These are phyloP conservation scores for Candida sakaeoensis DNA, from an alignment of 805 yeast species.

Conservation along the genomic window DNA sequence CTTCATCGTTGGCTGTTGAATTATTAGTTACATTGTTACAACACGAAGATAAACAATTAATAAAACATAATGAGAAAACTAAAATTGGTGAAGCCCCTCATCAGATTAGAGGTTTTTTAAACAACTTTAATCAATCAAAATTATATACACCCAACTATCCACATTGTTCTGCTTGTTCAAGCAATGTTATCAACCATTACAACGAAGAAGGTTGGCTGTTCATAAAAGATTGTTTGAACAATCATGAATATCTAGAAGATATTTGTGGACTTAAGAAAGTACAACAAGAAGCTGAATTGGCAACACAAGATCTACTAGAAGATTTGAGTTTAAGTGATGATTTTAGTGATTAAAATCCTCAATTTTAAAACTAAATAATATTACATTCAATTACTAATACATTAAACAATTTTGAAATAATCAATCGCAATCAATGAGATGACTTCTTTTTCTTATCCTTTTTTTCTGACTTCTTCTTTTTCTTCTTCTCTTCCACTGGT, in stretches of 20 bases:
- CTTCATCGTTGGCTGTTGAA: constrained; percentile 85
- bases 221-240: constrained; percentile 65
- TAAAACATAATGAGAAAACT: constrained; percentile 28
- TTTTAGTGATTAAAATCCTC: too few relatives aligned
- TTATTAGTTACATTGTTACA: constrained; percentile 71
- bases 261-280: constrained; percentile 75
- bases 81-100: constrained; percentile 76
- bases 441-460: constrained; percentile 14
- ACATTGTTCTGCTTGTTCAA: constrained; percentile 85
- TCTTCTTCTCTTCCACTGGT: constrained; percentile 21
- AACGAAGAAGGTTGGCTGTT: constrained; percentile 70
- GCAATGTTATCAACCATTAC: constrained; percentile 51
- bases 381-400: neutral
- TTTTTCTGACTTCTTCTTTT: constrained; percentile 26
- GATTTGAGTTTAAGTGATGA: constrained; percentile 3
- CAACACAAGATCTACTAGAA: constrained; percentile 13
- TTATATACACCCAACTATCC: constrained; percentile 69
- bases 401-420: neutral
- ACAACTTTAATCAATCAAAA: constrained; percentile 58
- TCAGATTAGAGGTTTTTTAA: constrained; percentile 85
- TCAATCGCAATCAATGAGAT: neutral
- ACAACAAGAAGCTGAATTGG: constrained; percentile 65
- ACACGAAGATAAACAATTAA: constrained; percentile 49
- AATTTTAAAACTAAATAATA: too few relatives aligned
- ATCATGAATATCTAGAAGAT: constrained; percentile 64